phyloP scores from a whole-genome alignment of 768 basidiomycete genomes.

The Suillus discolor region DNA sequence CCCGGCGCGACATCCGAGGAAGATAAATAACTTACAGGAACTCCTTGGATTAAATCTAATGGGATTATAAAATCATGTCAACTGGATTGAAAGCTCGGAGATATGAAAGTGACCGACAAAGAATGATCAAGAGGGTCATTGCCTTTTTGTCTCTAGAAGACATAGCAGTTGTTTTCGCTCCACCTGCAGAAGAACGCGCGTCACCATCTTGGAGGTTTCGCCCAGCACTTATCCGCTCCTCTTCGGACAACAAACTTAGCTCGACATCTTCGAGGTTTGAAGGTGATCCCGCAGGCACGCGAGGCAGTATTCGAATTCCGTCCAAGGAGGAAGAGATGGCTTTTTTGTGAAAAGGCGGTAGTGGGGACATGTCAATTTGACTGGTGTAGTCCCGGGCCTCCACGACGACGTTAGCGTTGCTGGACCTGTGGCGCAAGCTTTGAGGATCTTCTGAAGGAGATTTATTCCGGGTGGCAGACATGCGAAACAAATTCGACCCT shows the following conservation, averaged over 20 bases:
- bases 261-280: conserved; percentile 58
- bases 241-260: conserved; percentile 59
- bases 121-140: conserved; percentile 80
- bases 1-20: conserved; percentile 6
- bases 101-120: conserved; percentile 63
- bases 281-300: conserved; percentile 36
- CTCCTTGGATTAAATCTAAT: conserved; percentile 81
- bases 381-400: conserved; percentile 31
- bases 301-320: conserved; percentile 60
- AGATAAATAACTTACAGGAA: conserved; percentile 65
- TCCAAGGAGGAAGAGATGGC: conserved; percentile 60
- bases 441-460: conserved; percentile 29
- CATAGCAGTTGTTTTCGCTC: conserved; percentile 49
- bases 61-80: conserved; percentile 15
- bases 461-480: conserved; percentile 28
- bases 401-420: conserved; percentile 37
- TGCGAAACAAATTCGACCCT: conserved; percentile 15
- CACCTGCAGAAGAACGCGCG: conserved; percentile 34
- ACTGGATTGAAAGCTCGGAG: conserved; percentile 14
- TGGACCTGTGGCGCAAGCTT: conserved; percentile 32
- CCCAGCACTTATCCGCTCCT: conserved; percentile 51
- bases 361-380: conserved; percentile 21
- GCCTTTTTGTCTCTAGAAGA: conserved; percentile 80
- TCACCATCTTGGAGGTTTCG: conserved; percentile 42
- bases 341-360: conserved; percentile 44